Evolutionary conservation across 768 basidiomycete genomes (phyloP).

Genomic region (Leccinum incarnatum): DNA sequence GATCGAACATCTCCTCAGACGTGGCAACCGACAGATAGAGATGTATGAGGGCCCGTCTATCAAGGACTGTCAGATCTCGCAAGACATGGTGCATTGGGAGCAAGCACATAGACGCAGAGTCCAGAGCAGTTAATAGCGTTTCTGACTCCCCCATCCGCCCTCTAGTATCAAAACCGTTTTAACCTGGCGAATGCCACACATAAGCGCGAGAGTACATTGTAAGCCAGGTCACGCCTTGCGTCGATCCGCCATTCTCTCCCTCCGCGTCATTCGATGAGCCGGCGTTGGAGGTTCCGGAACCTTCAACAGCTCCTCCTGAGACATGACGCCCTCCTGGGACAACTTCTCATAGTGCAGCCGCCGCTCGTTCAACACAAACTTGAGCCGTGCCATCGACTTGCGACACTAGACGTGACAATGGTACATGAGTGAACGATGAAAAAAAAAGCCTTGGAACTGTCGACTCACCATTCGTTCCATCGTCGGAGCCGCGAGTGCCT

Average conservation of each 20-base stretch:
- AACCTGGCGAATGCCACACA: conserved; percentile 10
- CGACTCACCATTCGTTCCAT: conserved; percentile 43
- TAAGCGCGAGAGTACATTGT: neutral
- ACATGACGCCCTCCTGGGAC: conserved; percentile 15
- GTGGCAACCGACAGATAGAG: conserved; percentile 64
- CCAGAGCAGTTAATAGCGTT: conserved; percentile 12
- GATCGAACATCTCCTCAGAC: conserved; percentile 76
- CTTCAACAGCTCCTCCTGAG: conserved; percentile 17
- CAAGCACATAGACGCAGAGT: conserved; percentile 21
- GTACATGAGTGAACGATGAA: conserved; percentile 5
- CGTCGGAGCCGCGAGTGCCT: conserved; percentile 26
- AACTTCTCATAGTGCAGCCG: conserved; percentile 69
- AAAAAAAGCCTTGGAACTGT: neutral
- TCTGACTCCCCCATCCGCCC: neutral
- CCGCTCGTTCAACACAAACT: conserved; percentile 88
- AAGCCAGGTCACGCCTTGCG: conserved; percentile 12
- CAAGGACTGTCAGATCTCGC: conserved; percentile 72
- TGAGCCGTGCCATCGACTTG: conserved; percentile 97
- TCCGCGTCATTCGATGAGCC: conserved; percentile 20
- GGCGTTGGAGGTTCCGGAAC: conserved; percentile 13
- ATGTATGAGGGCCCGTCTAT: conserved; percentile 65
- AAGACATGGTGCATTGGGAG: conserved; percentile 69
- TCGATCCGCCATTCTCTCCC: conserved; percentile 17
- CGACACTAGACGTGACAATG: conserved; percentile 56
- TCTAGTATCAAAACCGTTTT: conserved; percentile 1